phyloP scores from a whole-genome alignment of 805 yeast genomes.

The Metschnikowia borealis region DNA sequence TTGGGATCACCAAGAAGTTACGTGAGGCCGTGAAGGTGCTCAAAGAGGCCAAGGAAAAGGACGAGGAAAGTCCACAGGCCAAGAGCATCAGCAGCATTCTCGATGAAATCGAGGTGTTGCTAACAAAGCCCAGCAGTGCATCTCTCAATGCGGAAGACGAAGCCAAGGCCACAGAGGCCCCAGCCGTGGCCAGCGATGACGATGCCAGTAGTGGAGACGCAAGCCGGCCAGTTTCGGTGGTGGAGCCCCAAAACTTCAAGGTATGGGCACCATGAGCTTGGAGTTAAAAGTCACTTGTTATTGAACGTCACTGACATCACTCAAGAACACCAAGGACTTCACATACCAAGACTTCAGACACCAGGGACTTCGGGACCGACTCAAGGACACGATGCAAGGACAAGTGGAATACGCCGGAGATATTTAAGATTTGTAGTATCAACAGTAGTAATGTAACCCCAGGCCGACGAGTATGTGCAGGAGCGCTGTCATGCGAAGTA shows the following conservation, averaged over 20 bases:
- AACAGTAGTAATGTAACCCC: too few species aligned
- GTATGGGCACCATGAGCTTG: constrained; percentile 39
- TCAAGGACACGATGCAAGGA: too few species aligned
- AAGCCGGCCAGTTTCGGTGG: constrained; percentile 34
- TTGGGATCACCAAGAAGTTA: constrained; percentile 46
- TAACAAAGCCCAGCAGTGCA: constrained; percentile 32
- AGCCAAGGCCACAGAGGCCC: constrained; percentile 4
- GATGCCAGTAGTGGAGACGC: constrained; percentile 6
- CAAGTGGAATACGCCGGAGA: too few species aligned
- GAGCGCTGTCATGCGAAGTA: neutral
- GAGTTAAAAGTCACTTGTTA: too few species aligned
- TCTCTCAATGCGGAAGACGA: constrained; percentile 17
- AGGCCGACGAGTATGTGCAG: neutral
- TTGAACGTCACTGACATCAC: too few species aligned
- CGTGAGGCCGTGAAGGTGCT: constrained; percentile 27
- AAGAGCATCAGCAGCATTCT: constrained; percentile 20
- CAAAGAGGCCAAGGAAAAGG: constrained; percentile 9
- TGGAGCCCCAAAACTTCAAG: constrained; percentile 40
- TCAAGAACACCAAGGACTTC: too few species aligned
- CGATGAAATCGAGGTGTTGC: constrained; percentile 29
- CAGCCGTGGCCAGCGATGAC: constrained; percentile 3
- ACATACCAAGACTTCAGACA: too few species aligned
- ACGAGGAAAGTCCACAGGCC: constrained; percentile 2
- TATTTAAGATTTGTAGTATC: too few species aligned
- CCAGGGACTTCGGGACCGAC: too few species aligned